These are phyloP conservation scores for Royoungia palumana DNA, from an alignment of 768 basidiomycete genomes.

Conservation along the genomic window DNA sequence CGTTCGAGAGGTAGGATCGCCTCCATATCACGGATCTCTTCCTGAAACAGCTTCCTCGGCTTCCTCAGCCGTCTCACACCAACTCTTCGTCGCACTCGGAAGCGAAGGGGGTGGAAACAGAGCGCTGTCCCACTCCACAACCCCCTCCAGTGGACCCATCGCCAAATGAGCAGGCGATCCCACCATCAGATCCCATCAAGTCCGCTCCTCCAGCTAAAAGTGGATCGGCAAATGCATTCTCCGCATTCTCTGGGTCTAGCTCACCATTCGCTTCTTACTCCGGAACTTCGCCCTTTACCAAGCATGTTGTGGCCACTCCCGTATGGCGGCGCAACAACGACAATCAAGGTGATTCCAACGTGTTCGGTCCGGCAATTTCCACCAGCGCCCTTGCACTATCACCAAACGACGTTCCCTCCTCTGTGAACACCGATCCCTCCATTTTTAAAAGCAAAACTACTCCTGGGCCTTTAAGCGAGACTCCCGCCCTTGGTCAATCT, in stretches of 20 bases:
- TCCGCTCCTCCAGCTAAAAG: conserved; percentile 5
- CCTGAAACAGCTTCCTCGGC: conserved; percentile 15
- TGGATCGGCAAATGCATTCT: conserved; percentile 32
- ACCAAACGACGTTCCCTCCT: conserved; percentile 14
- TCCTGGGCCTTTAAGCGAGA: not conserved
- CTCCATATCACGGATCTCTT: not conserved
- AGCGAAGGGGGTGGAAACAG: conserved; percentile 11
- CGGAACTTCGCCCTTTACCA: conserved; percentile 24
- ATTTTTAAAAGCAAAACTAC: not conserved
- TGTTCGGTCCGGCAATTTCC: conserved; percentile 5
- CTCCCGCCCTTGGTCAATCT: conserved; percentile 5
- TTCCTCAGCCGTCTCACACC: not conserved
- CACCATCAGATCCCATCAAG: conserved; percentile 9
- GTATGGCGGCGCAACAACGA: conserved; percentile 24
- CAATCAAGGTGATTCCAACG: conserved; percentile 5
- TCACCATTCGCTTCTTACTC: conserved; percentile 36
- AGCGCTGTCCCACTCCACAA: conserved; percentile 11
- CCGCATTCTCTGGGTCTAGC: conserved; percentile 35
- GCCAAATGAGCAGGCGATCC: conserved; percentile 8
- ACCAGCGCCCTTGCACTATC: conserved; percentile 16
- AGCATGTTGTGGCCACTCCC: conserved; percentile 16
- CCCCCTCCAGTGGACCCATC: conserved; percentile 2
- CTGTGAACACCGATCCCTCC: not conserved
- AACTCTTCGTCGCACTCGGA: conserved; percentile 1
- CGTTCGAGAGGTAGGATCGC: conserved; percentile 14